These are phyloP conservation scores for Alternaria novae-zelandiae DNA, from an alignment of 2,329 filamentous ascomycete species.

Conservation along the genomic window DNA sequence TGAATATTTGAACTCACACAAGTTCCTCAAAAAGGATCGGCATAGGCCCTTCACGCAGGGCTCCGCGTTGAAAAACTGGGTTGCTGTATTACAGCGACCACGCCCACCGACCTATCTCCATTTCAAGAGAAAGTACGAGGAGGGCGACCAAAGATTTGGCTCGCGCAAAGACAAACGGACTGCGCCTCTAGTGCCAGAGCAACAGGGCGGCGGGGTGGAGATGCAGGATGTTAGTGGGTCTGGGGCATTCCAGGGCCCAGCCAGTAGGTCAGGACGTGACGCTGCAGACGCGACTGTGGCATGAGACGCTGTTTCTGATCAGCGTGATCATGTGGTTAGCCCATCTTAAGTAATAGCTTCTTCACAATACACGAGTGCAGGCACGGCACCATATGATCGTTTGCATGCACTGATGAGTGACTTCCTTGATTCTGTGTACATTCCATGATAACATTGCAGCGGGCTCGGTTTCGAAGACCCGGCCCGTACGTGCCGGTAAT, in stretches of 20 bases:
- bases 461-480: background rate
- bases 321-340: slow-evolving; percentile 6
- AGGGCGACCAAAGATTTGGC: slow-evolving; percentile 86
- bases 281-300: slow-evolving; percentile 14
- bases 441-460: background rate
- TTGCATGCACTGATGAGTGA: background rate
- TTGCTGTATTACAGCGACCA: slow-evolving; percentile 80
- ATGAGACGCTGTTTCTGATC: slow-evolving; percentile 8
- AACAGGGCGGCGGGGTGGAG: slow-evolving; percentile 68
- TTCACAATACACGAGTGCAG: slow-evolving; percentile 1
- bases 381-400: background rate
- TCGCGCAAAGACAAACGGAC: slow-evolving; percentile 60
- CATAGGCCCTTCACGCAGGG: slow-evolving; percentile 89
- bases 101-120: slow-evolving; percentile 86
- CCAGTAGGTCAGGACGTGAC: slow-evolving; percentile 24
- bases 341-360: slow-evolving; percentile 4
- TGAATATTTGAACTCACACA: slow-evolving; percentile 95
- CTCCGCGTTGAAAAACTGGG: slow-evolving; percentile 76
- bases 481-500: background rate
- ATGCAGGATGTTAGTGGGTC: slow-evolving; percentile 63
- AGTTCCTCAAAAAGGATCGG: slow-evolving; percentile 89
- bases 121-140: slow-evolving; percentile 78
- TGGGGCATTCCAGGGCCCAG: slow-evolving; percentile 45
- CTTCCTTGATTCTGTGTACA: background rate
- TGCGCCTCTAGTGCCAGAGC: slow-evolving; percentile 56